Base-by-base conservation (phyloP, 2,329 filamentous ascomycete genomes). In the Coniella vitis region DNA sequence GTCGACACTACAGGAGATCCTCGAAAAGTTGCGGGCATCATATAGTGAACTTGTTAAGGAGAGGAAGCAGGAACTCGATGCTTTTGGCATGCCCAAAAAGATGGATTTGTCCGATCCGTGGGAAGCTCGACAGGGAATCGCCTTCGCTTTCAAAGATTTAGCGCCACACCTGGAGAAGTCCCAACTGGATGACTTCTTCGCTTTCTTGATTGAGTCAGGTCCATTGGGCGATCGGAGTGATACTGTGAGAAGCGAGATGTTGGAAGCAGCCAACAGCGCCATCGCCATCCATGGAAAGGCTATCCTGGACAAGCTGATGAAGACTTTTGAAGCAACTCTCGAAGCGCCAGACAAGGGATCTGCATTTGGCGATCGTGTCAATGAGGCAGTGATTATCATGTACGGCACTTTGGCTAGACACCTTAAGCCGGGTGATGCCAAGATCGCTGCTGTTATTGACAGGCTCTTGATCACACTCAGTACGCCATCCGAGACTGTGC, bases 311-410 rank as follows among this genome's bases (percentile, higher is more conserved):
- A 81, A 85, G 56, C 72, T 98, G 47, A 98, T 98, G 90, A 81
- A 85, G 60, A 83, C 91, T 13, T 94, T 97, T 61, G 93, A 98
- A 65, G 78, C 76, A 20, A 90, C 88, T 0, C 74, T 98, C n/a
- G 90, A 91, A 61, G 83, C 82, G 3, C 86, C 90, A 3, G 88
- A 93, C 64, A 87, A 86, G 62, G 85, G 83, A 49, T 90, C 84
- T 1, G 82, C 90, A 56, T 81, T 84, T 47, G 84, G 87, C 16
- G 94, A 98, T 65, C 81, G 89, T 52, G 86, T 97, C 55, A 96
- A 96, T 58, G 93, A 98, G 68, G 93, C 94, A 16, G 90, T 98
- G 45, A 90, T 98, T 58, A 93, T 98, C 58, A 85, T 98, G 64
- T 98, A 98, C 60, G 93, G 93, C 63, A 91, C 94, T 45, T 72